Evolutionary conservation across 768 basidiomycete genomes (phyloP).

Genomic region (Omphalotus guepiniiformis): DNA sequence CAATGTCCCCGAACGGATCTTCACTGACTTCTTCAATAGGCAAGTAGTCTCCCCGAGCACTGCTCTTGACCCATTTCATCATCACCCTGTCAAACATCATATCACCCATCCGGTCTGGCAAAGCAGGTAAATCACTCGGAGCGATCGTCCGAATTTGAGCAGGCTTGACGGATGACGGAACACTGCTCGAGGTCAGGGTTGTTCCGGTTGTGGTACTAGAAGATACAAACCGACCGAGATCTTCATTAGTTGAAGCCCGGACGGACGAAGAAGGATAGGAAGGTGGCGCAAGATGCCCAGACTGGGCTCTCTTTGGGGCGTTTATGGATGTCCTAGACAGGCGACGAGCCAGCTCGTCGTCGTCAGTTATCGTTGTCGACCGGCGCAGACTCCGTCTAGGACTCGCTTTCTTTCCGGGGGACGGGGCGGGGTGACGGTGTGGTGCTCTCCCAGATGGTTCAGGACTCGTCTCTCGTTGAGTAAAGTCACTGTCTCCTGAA

Average conservation of each 20-base stretch:
- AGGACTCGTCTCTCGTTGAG: neutral
- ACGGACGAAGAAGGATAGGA: constrained; percentile 50
- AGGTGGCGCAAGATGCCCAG: constrained; percentile 28
- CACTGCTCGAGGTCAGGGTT: constrained; percentile 66
- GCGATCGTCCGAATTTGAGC: constrained; percentile 77
- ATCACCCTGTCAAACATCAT: constrained; percentile 84
- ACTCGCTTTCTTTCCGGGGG: too few species aligned
- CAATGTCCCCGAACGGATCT: constrained; percentile 91
- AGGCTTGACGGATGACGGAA: constrained; percentile 81
- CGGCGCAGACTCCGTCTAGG: neutral
- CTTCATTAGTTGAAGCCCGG: constrained; percentile 51
- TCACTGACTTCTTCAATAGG: constrained; percentile 55
- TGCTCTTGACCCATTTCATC: constrained; percentile 82
- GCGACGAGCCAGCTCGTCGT: constrained; percentile 36
- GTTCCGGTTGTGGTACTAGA: constrained; percentile 77
- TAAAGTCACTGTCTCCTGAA: constrained; percentile 59
- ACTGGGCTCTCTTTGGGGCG: constrained; percentile 19
- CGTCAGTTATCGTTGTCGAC: constrained; percentile 31
- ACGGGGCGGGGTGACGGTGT: constrained; percentile 10
- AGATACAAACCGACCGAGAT: constrained; percentile 86
- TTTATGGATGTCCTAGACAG: constrained; percentile 42
- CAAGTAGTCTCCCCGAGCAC: constrained; percentile 27
- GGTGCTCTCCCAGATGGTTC: constrained; percentile 14
- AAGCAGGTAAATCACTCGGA: constrained; percentile 68
- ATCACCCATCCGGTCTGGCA: constrained; percentile 77